Evolutionary conservation across 2,329 filamentous ascomycete species (phyloP), one percentile per base, ranked within the genome.

Genomic region (Xylaria sp.): DNA sequence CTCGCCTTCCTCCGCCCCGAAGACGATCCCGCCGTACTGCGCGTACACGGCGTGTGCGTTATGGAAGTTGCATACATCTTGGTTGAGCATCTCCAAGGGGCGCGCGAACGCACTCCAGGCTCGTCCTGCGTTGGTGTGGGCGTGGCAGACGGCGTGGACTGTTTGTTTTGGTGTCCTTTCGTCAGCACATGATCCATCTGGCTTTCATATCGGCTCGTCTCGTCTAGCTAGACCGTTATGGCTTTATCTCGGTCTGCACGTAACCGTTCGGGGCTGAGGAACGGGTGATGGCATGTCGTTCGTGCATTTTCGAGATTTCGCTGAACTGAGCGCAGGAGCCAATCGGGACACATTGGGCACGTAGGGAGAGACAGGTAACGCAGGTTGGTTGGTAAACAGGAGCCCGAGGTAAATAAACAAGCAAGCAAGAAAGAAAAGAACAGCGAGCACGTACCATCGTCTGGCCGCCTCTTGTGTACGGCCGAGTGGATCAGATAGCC

Each of bases 401-500:
- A 4, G 39, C 15, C 10, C 10, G 2, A 18, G 2, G 39, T 41
- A 41, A 41, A 13, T 18, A 41, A 41, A 41, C 12, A 41, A 41
- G 18, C 2, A n/a, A 13, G 25, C 20, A n/a, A 13, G 25, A 32
- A n/a, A 13, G 25, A 32, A 15, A 28, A 32, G 15, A 15, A 15
- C 1, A 32, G 25, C 4, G 18, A 32, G 13, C 15, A 63, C 56
- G 32, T 66, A 72, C 70, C 60, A 44, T 70, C 68, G 32, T 67
- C 55, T 4, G 87, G 86, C 39, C 91, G 82, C 4, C 89, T 89
- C 80, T 89, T 90, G 81, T 92, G 88, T 12, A 93, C 82, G 28
- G 89, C 90, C 7, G 85, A 86, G 80, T 93, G 91, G 73, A 94
- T 93, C 70, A 89, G 81, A 76, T 91, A 92, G 6, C 91, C 91